Evolutionary conservation across 306 rosid genomes (phyloP).

Genomic region (Castanea mollissima): DNA sequence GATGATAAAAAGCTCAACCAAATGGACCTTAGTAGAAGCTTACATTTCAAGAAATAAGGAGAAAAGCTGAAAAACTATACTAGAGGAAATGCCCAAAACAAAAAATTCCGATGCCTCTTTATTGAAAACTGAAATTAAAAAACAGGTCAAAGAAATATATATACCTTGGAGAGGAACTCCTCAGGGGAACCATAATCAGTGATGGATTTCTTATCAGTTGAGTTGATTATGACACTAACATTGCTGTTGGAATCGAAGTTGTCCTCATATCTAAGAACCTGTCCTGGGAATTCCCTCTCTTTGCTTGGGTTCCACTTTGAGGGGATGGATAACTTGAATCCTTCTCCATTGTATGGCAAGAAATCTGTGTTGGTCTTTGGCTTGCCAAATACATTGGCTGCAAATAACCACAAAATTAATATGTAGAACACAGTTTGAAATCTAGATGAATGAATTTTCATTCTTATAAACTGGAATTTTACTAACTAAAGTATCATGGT

Average conservation of each 20-base stretch:
- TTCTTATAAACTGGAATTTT: neutral
- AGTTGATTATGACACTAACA: constrained; percentile 58
- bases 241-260: constrained; percentile 75
- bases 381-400: constrained; percentile 97
- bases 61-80: neutral
- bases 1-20: too few relatives aligned
- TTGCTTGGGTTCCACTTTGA: constrained; percentile 97
- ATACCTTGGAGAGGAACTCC: constrained; percentile 69
- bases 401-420: constrained; percentile 23
- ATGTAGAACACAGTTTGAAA: neutral
- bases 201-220: constrained; percentile 83
- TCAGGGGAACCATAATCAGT: constrained; percentile 84
- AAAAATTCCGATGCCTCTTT: neutral
- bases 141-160: too few relatives aligned
- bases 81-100: neutral
- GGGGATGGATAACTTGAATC: constrained; percentile 81
- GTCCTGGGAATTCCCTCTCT: constrained; percentile 80
- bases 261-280: constrained; percentile 88
- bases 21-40: too few relatives aligned
- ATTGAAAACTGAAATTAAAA: neutral
- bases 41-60: neutral
- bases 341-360: constrained; percentile 68
- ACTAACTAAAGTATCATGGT: too few relatives aligned
- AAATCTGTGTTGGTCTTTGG: constrained; percentile 87
- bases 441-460: neutral